phyloP scores from a whole-genome alignment of 257 asterid genomes.

The Primulina huaijiensis region DNA sequence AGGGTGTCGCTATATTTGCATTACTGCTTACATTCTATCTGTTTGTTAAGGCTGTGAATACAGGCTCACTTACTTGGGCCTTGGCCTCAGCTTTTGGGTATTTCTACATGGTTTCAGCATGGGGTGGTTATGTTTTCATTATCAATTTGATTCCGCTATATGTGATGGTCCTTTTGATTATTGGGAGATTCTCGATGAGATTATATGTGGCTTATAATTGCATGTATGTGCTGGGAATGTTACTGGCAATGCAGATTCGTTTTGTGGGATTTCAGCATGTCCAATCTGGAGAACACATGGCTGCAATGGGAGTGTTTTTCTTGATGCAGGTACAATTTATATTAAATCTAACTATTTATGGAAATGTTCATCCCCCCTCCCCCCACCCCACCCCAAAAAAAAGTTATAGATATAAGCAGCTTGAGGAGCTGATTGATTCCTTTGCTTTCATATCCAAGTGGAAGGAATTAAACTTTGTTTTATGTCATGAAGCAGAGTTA shows the following conservation, averaged over 20 bases:
- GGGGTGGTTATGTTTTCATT: constrained; percentile 99
- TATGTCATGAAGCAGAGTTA: constrained; percentile 8
- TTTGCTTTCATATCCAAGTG: constrained; percentile 10
- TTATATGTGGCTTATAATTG: constrained; percentile 91
- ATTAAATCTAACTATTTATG: neutral
- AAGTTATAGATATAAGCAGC: constrained; percentile 9
- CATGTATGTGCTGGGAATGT: constrained; percentile 86
- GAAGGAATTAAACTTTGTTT: neutral
- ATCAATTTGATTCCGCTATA: constrained; percentile 91
- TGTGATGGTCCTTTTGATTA: constrained; percentile 82
- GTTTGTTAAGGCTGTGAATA: constrained; percentile 95
- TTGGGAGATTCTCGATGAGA: constrained; percentile 97
- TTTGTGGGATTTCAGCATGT: constrained; percentile 99
- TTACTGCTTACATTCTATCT: constrained; percentile 89
- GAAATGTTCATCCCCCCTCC: neutral
- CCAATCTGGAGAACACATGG: constrained; percentile 99
- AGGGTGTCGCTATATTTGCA: constrained; percentile 97
- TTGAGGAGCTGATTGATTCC: constrained; percentile 1
- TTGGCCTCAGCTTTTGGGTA: constrained; percentile 95
- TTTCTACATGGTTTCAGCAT: constrained; percentile 98
- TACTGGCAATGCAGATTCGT: constrained; percentile 98
- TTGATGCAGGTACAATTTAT: constrained; percentile 71
- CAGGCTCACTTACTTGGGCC: constrained; percentile 99
- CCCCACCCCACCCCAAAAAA: too few species aligned
- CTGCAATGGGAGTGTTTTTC: constrained; percentile 99